Evolutionary conservation across 345 rosid species (phyloP).

Genomic region (Cardiospermum halicacabum): DNA sequence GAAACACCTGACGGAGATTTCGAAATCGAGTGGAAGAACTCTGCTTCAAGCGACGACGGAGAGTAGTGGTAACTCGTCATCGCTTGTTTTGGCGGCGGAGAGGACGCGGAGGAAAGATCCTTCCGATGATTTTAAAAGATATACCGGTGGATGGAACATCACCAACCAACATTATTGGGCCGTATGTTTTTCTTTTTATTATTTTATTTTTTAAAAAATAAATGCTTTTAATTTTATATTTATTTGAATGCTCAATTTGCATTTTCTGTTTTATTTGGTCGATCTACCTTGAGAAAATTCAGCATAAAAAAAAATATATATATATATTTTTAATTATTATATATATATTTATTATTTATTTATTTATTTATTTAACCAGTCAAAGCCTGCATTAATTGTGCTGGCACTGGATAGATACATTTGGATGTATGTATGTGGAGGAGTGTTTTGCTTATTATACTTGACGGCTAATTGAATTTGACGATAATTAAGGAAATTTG

Average conservation of each 20-base stretch:
- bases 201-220: no score
- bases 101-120: constrained; percentile 91
- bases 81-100: constrained; percentile 66
- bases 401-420: not conserved
- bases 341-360: not conserved
- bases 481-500: not conserved
- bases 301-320: no score
- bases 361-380: not conserved
- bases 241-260: not conserved
- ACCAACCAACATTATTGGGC: constrained; percentile 89
- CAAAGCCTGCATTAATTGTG: not conserved
- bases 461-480: not conserved
- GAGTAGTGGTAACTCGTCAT: constrained; percentile 27
- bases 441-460: not conserved
- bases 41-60: constrained; percentile 52
- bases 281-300: no score
- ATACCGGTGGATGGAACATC: constrained; percentile 86
- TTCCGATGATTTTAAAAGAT: constrained; percentile 58
- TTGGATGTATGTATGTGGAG: not conserved
- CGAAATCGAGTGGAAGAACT: constrained; percentile 28
- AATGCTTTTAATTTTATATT: not conserved
- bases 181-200: constrained; percentile 38
- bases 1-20: constrained; percentile 17
- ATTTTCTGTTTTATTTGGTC: not conserved
- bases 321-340: not conserved